phyloP scores from a whole-genome alignment of 2,329 filamentous ascomycete species.

The Spiromastix sp. region DNA sequence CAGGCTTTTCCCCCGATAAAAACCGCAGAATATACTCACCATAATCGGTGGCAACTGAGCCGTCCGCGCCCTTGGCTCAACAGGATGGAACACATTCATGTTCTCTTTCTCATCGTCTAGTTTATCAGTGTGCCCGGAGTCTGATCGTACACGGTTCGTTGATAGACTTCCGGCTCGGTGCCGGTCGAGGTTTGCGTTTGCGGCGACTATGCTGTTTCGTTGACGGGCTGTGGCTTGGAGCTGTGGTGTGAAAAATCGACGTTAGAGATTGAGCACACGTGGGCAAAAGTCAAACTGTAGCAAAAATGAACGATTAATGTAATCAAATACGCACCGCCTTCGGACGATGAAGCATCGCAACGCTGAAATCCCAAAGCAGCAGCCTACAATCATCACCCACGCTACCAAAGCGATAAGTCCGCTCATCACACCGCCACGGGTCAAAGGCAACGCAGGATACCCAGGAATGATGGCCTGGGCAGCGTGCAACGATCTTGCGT shows the following conservation, averaged over 20 bases:
- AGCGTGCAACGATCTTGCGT: conserved; percentile 74
- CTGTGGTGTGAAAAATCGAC: too few species aligned
- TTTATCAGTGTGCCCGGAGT: conserved; percentile 53
- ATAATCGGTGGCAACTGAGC: conserved; percentile 85
- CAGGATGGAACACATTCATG: conserved; percentile 59
- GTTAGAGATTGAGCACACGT: conserved; percentile 4
- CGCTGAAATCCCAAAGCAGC: conserved; percentile 93
- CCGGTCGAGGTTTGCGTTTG: conserved; percentile 36
- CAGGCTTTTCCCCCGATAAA: neutral
- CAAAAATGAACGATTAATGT: conserved; percentile 5
- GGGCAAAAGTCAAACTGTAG: neutral
- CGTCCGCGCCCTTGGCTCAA: conserved; percentile 74
- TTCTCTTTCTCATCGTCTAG: conserved; percentile 41
- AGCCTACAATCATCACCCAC: conserved; percentile 89
- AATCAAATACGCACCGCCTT: conserved; percentile 55
- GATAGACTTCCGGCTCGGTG: conserved; percentile 54
- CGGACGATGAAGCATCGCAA: conserved; percentile 88
- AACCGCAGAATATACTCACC: conserved; percentile 40
- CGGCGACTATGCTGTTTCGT: conserved; percentile 24
- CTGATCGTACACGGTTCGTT: conserved; percentile 54
- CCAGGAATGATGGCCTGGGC: conserved; percentile 93
- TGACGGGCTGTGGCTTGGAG: conserved; percentile 28
- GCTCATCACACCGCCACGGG: conserved; percentile 91
- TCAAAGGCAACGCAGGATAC: conserved; percentile 90
- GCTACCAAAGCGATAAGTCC: conserved; percentile 90